phyloP scores from a whole-genome alignment of 305 asterid species.

The Rubia occidens region DNA sequence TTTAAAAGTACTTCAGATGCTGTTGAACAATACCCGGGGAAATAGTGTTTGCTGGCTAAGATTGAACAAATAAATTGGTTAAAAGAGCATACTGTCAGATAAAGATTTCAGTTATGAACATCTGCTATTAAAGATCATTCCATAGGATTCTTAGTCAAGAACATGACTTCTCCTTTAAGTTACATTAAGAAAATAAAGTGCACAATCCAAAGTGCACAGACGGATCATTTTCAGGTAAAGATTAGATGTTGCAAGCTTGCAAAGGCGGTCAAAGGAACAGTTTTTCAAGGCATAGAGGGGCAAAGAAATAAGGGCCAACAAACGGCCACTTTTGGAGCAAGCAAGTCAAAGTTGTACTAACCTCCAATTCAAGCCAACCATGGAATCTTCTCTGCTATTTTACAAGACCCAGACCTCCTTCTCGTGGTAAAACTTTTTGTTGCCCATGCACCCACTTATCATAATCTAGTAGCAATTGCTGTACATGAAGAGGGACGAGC shows the following conservation, averaged over 20 bases:
- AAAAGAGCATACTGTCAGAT: neutral
- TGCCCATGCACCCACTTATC: constrained; percentile 50
- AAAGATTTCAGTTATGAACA: neutral
- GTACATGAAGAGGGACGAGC: constrained; percentile 59
- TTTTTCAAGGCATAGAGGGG: neutral
- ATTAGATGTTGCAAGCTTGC: neutral
- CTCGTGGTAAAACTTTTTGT: constrained; percentile 6
- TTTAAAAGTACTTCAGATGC: too few species aligned
- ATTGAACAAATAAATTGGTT: too few species aligned
- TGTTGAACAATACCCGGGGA: too few species aligned
- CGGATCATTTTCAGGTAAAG: neutral
- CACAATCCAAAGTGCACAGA: neutral
- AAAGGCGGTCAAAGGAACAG: neutral
- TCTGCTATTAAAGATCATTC: neutral
- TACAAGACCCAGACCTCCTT: neutral
- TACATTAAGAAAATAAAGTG: neutral
- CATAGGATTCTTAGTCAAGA: neutral
- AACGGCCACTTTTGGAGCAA: neutral
- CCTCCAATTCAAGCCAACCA: neutral
- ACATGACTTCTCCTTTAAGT: neutral
- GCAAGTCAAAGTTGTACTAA: neutral
- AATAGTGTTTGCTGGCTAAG: too few species aligned
- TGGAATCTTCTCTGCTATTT: neutral
- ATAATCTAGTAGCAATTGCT: constrained; percentile 61
- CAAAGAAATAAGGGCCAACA: neutral